Base-by-base conservation (phyloP, 441 rosid genomes). In the Croton laevigatus region DNA sequence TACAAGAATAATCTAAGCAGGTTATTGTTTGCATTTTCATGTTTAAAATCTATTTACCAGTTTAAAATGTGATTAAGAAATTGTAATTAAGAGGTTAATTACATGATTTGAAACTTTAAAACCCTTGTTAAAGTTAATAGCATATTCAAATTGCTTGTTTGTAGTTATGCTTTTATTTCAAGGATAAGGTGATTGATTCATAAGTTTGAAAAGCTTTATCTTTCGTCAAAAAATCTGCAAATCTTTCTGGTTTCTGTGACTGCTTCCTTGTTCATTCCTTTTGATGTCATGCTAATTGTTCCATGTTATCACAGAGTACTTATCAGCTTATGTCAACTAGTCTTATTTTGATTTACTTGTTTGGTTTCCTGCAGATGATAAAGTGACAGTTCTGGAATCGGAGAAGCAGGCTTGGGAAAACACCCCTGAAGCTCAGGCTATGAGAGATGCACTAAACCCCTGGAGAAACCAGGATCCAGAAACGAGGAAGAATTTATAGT, bases 381-480 rank as follows among this genome's bases (percentile, higher is more conserved):
- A 89, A 75, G 97, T 94, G 80, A 88, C 98, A 8, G 94, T 80
- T 57, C 62, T 94, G 68, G 96, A 94, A 80, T 82, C 97, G 7
- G 97, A 91, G 88, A 92, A 85, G 80, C 88, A 85, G 36, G 91
- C 96, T n/a, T 89, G 84, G 86, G 97, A 89, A 72, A 78, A 70
- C 78, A 87, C 97, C 19, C 89, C 87, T 3, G 93, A 92, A 81
- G 98, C 91, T 77, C 88, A 83, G 79, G 98, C 97, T 46, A 63
- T 85, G 34, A 83, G 85, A 80, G 94, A 92, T 36, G 93, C 96
- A 71, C 88, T 89, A 45, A 90, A 94, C 83, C 98, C 98, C 54
- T 90, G 98, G 98, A 92, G 89, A 80, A 84, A 87, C 74, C 86
- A 20, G 23, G 93, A 89, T 42, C 42, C 75, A 6, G 80, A 85